Base-by-base conservation (phyloP, 768 basidiomycete genomes). In the Lanmaoa pseudosensibilis region DNA sequence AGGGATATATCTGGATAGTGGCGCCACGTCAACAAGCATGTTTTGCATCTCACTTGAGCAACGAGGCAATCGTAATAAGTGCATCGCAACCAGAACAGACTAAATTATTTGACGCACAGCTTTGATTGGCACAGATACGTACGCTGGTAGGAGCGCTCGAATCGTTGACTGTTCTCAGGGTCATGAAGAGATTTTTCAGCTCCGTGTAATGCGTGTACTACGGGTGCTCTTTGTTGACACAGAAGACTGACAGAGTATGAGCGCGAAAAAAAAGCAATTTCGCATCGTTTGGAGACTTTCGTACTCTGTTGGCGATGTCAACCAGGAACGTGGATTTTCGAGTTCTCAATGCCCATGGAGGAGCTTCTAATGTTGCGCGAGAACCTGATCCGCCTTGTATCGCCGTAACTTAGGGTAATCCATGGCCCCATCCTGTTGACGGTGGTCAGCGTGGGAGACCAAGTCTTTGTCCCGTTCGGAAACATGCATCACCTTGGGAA, bases 401-500 rank as follows among this genome's bases (percentile, higher is more conserved):
- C 18, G 37, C n/a, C n/a, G n/a, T n/a, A n/a, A n/a, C n/a, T 49
- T n/a, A 43, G 61, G 57, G 47, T 50, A 54, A 54, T 62, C 23
- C 39, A 53, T 54, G 43, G 25, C 19, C 52, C 58, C 34, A 43
- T 59, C 32, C 43, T 23, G 50, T 45, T 52, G 47, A 34, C 44
- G 18, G 44, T 27, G 38, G 38, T 40, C 21, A 18, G 47, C 55
- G 65, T 65, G 60, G 39, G 64, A 59, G 56, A 55, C 39, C 32
- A 16, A 46, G 43, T 19, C 2, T n/a, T 15, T 25, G 19, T 45
- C 23, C 50, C 44, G 32, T 53, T 27, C 44, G 36, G 15, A 18
- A 30, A 46, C 23, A 15, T 59, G n/a, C n/a, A n/a, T n/a, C n/a
- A n/a, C n/a, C n/a, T n/a, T n/a, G 58, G 55, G 56, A 60, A 64